Evolutionary conservation across 1,139 yeast species (phyloP).

Genomic region (Casaregolazyma lundiana): DNA sequence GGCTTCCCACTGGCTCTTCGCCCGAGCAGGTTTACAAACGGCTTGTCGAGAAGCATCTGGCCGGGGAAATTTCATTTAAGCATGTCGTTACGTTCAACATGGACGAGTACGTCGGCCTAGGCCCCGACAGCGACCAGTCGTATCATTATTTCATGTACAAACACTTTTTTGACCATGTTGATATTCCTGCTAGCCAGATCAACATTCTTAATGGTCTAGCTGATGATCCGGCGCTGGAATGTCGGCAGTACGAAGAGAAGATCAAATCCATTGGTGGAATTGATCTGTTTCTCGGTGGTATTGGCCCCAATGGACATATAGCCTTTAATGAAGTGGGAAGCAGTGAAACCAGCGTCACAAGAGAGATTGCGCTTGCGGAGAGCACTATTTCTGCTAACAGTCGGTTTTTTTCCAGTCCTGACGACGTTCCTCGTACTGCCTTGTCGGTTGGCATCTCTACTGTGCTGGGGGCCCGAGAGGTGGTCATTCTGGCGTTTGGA

Average conservation of each 20-base stretch:
- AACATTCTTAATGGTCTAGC: slow-evolving; percentile 55
- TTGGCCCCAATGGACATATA: slow-evolving; percentile 63
- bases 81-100: slow-evolving; percentile 60
- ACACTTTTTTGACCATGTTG: slow-evolving; percentile 56
- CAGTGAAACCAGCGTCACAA: slow-evolving; percentile 43
- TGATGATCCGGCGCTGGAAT: slow-evolving; percentile 44
- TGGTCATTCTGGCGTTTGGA: slow-evolving; percentile 36
- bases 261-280: slow-evolving; percentile 50
- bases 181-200: slow-evolving; percentile 51
- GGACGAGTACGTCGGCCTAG: slow-evolving; percentile 56
- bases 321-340: slow-evolving; percentile 64
- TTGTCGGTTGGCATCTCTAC: slow-evolving; percentile 60
- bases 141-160: slow-evolving; percentile 60
- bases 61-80: slow-evolving; percentile 45
- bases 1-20: slow-evolving; percentile 63
- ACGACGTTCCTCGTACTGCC: slow-evolving; percentile 52
- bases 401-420: slow-evolving; percentile 46
- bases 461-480: slow-evolving; percentile 54
- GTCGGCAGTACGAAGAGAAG: slow-evolving; percentile 47
- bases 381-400: slow-evolving; percentile 56
- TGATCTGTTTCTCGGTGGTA: slow-evolving; percentile 56
- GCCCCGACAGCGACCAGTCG: slow-evolving; percentile 48
- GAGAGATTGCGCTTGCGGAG: slow-evolving; percentile 47
- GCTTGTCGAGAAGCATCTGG: slow-evolving; percentile 45
- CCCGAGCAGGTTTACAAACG: slow-evolving; percentile 55